Evolutionary conservation across 352 stramenopile genomes (phyloP).

Genomic region (Phytophthora aleatoria): DNA sequence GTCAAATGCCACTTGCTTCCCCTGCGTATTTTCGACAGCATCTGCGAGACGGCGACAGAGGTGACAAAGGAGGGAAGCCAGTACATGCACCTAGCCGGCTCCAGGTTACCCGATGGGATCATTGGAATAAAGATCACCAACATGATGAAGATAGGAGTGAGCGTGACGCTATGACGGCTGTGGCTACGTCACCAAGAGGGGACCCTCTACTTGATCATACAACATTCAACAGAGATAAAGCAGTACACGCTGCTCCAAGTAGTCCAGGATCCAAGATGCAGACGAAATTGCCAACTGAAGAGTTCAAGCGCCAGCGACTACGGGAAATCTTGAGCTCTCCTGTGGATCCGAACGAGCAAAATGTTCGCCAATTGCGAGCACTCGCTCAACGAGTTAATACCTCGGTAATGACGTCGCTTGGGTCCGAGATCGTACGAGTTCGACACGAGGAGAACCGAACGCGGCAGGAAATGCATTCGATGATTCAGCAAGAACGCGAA

Average conservation of each 20-base stretch:
- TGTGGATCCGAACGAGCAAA: constrained; percentile 55
- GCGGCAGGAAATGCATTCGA: constrained; percentile 45
- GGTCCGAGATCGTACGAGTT: constrained; percentile 44
- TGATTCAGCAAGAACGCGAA: constrained; percentile 67
- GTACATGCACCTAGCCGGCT: constrained; percentile 29
- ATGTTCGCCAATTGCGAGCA: constrained; percentile 43
- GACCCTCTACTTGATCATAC: not conserved
- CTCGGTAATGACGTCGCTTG: constrained; percentile 54
- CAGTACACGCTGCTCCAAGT: not conserved
- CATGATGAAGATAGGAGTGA: constrained; percentile 29
- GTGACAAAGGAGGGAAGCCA: constrained; percentile 2
- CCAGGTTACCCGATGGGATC: constrained; percentile 41
- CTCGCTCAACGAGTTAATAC: constrained; percentile 54
- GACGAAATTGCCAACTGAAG: constrained; percentile 6
- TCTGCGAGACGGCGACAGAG: constrained; percentile 35
- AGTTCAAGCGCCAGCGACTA: constrained; percentile 61
- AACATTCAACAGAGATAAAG: not conserved
- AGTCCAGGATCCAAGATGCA: constrained; percentile 4
- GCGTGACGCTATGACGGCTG: constrained; percentile 21
- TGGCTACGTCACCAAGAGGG: constrained; percentile 11
- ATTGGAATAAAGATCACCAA: constrained; percentile 38
- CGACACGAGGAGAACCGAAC: constrained; percentile 43
- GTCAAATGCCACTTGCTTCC: constrained; percentile 70
- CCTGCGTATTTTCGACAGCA: constrained; percentile 56
- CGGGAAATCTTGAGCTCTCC: constrained; percentile 67